These are phyloP conservation scores for Raphanus raphanistrum DNA, from an alignment of 345 rosid genomes.

Conservation along the genomic window DNA sequence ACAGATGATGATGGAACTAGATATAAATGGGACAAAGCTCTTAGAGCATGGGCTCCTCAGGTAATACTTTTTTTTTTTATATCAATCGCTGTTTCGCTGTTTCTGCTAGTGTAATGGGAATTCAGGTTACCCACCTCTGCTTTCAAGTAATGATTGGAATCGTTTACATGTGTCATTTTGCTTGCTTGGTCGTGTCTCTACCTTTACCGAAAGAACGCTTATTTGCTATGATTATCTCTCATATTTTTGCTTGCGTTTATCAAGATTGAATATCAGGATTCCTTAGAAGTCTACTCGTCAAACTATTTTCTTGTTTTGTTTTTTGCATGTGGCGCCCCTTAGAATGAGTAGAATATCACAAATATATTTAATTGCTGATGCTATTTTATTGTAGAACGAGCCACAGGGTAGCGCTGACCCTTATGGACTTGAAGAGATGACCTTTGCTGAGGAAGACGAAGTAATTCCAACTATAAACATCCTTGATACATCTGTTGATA, in stretches of 20 bases:
- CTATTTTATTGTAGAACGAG: conserved; percentile 46
- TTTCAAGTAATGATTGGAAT: conserved; percentile 2
- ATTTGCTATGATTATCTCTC: conserved; percentile 5
- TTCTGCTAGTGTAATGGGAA: background rate
- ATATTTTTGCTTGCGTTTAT: conserved; percentile 6
- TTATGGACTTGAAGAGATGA: conserved; percentile 81
- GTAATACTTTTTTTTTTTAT: conserved; percentile 42
- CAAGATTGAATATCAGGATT: conserved; percentile 13
- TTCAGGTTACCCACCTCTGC: background rate
- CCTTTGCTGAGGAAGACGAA: conserved; percentile 77
- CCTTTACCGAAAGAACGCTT: background rate
- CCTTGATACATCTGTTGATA: conserved; percentile 43
- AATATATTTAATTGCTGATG: background rate
- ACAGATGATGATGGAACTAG: conserved; percentile 90
- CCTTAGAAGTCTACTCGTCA: background rate
- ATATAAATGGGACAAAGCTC: conserved; percentile 78
- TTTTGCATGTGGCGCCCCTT: conserved; percentile 1
- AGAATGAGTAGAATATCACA: background rate
- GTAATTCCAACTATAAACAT: conserved; percentile 49
- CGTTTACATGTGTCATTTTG: conserved; percentile 12
- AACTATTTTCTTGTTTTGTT: background rate
- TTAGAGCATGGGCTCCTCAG: conserved; percentile 94
- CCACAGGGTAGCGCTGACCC: conserved; percentile 37
- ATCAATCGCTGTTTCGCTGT: background rate
- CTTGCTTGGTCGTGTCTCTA: conserved; percentile 16